These are phyloP conservation scores for Lasiodiplodia theobromae DNA, from an alignment of 2,329 filamentous ascomycete genomes.

Conservation along the genomic window DNA sequence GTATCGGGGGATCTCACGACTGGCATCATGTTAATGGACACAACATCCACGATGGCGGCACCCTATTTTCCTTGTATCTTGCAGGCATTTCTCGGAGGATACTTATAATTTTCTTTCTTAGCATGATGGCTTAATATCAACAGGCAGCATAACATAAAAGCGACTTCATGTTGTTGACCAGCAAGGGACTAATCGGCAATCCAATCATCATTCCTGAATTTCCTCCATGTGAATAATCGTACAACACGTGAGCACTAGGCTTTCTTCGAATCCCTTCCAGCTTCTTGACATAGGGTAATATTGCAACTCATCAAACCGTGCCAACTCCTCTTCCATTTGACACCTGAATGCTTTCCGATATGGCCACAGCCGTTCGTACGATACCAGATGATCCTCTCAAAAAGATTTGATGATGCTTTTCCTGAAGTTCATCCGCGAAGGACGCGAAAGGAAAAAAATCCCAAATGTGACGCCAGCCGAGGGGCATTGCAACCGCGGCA, in stretches of 20 bases:
- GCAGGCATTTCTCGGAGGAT: neutral
- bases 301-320: constrained; percentile 5
- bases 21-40: neutral
- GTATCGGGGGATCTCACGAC: neutral
- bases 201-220: neutral
- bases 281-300: neutral
- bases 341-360: constrained; percentile 8
- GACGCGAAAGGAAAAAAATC: neutral
- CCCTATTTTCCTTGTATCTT: neutral
- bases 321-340: neutral
- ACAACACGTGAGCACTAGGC: neutral
- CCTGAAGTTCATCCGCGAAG: neutral
- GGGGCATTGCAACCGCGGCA: neutral
- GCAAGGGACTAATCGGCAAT: neutral
- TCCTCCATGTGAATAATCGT: constrained; percentile 14
- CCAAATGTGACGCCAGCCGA: neutral
- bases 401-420: constrained; percentile 5
- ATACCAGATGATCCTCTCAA: neutral
- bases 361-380: neutral
- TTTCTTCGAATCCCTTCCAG: too few species aligned
- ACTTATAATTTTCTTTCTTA: neutral
- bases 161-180: neutral
- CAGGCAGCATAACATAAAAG: neutral
- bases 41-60: neutral
- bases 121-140: neutral